Evolutionary conservation across 1,284 basidiomycete genomes (phyloP), one percentile per base, ranked within the genome.

Genomic region (Trichosporon asahii): DNA sequence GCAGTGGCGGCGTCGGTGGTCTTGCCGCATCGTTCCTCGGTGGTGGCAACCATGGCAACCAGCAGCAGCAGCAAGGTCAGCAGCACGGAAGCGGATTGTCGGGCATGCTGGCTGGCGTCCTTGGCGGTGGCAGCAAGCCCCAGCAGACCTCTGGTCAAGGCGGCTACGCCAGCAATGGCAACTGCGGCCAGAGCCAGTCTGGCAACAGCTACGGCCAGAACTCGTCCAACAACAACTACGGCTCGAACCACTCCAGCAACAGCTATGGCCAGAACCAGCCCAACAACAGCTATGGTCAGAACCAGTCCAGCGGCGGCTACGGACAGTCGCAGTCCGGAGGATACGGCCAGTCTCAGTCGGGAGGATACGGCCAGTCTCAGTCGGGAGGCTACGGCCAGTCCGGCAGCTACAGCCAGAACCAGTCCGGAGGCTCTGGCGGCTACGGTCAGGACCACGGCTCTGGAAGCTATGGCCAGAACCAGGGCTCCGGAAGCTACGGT

Each of bases 51-150:
- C 27, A 29, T 12, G 35, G 35, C 23, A 31, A 60, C 29, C 55
- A 67, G 55, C 66, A 67, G 66, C 55, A 57, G 35, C 66, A 66
- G 66, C 66, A 66, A 25, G 25, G 23, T 15, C 66, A 66, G 33
- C 29, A 31, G 65, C 65, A 66, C 27, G 57, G 57, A 18, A 23
- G 57, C 29, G 57, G 57, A 7, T 31, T 61, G 27, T 21, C 29
- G 6, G 29, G 57, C 9, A 14, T 31, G 7, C 57, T 61, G 27
- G 5, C 57, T 8, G 57, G 57, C 18, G 29, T 61, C 11, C 57
- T 61, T n/a, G 57, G 57, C 57, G 57, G 57, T 18, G 57, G 57
- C 29, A 61, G 18, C 29, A 61, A 61, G 57, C 57, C 57, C 7
- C 57, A 61, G 57, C 57, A 31, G 18, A 18, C 21, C 29, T 53